A percentile compares a stretch with the other conserved stretches of the same genome.
These are phyloP conservation scores for Nevesoporus exiguus DNA, from an alignment of 768 basidiomycete genomes.

Conservation along the genomic window DNA sequence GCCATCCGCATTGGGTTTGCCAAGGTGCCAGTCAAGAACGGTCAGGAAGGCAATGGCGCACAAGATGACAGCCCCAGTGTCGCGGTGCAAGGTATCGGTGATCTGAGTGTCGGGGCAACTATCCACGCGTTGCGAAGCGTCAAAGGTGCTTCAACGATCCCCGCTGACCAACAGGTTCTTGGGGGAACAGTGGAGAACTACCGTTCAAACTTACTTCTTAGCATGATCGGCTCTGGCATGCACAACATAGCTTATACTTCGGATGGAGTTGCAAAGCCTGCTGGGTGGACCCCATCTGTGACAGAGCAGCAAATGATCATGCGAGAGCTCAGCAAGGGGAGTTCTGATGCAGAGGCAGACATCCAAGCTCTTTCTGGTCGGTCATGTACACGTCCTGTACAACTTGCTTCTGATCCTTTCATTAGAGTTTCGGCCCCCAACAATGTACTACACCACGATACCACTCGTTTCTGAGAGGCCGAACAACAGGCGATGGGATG, in stretches of 20 bases:
- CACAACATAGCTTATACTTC: slow-evolving; percentile 54
- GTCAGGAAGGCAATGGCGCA: slow-evolving; percentile 55
- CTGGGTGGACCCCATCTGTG: slow-evolving; percentile 68
- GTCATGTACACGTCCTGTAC: slow-evolving; percentile 24
- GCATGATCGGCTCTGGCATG: slow-evolving; percentile 78
- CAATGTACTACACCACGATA: slow-evolving; percentile 95
- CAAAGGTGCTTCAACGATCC: slow-evolving; percentile 89
- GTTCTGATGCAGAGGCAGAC: slow-evolving; percentile 76
- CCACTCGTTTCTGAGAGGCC: slow-evolving; percentile 84
- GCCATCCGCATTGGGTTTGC: slow-evolving; percentile 97
- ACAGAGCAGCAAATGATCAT: slow-evolving; percentile 98
- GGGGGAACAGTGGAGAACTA: slow-evolving; percentile 94
- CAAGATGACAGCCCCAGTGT: slow-evolving; percentile 63
- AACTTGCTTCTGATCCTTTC: slow-evolving; percentile 10
- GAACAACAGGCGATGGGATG: slow-evolving; percentile 88
- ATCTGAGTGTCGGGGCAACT: slow-evolving; percentile 81
- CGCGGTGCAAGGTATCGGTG: slow-evolving; percentile 77
- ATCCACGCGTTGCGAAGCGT: slow-evolving; percentile 84
- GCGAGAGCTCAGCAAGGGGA: slow-evolving; percentile 81
- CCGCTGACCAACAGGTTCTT: slow-evolving; percentile 90
- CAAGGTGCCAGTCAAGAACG: slow-evolving; percentile 90
- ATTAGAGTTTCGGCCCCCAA: slow-evolving; percentile 85
- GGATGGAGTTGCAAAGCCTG: slow-evolving; percentile 58
- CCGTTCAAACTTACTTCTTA: slow-evolving; percentile 83
- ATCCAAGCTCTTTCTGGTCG: slow-evolving; percentile 82